A percentile compares a stretch with the other conserved stretches of the same genome.
These are phyloP conservation scores for Fusarium palustre DNA, from an alignment of 2,329 filamentous ascomycete genomes.

Conservation along the genomic window DNA sequence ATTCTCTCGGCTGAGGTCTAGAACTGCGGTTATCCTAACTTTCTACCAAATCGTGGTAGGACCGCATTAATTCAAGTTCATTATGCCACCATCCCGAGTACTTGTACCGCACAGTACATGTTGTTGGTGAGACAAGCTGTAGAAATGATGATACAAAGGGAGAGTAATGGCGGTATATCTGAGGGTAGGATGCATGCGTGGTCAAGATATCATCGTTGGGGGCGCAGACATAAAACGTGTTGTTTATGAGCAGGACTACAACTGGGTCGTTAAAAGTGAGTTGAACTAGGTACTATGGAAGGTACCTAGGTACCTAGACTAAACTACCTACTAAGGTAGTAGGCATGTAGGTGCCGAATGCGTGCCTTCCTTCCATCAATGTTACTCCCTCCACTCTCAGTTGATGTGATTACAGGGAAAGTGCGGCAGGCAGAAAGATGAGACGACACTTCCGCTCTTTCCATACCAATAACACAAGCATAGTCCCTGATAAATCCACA, in stretches of 20 bases:
- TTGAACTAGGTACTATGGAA: too few species aligned
- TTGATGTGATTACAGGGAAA: constrained; percentile 9
- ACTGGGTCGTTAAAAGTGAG: neutral
- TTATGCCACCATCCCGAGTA: constrained; percentile 20
- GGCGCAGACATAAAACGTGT: constrained; percentile 13
- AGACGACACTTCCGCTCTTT: constrained; percentile 19
- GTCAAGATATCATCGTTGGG: neutral
- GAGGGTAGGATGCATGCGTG: neutral
- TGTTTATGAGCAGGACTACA: constrained; percentile 3
- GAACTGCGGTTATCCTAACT: constrained; percentile 15
- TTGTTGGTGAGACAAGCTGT: neutral
- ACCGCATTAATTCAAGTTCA: constrained; percentile 10
- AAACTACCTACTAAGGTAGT: neutral
- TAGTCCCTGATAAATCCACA: constrained; percentile 14
- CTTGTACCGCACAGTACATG: neutral
- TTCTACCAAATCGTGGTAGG: constrained; percentile 17
- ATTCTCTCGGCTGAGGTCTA: constrained; percentile 24
- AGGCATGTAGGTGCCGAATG: constrained; percentile 1
- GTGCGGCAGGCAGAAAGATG: constrained; percentile 18
- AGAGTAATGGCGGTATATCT: neutral
- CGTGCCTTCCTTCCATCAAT: constrained; percentile 9
- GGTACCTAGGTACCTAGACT: neutral
- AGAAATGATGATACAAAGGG: constrained; percentile 7
- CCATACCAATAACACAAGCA: constrained; percentile 4
- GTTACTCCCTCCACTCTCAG: neutral